phyloP scores from a whole-genome alignment of 306 rosid species.

The Lithocarpus polystachyus region DNA sequence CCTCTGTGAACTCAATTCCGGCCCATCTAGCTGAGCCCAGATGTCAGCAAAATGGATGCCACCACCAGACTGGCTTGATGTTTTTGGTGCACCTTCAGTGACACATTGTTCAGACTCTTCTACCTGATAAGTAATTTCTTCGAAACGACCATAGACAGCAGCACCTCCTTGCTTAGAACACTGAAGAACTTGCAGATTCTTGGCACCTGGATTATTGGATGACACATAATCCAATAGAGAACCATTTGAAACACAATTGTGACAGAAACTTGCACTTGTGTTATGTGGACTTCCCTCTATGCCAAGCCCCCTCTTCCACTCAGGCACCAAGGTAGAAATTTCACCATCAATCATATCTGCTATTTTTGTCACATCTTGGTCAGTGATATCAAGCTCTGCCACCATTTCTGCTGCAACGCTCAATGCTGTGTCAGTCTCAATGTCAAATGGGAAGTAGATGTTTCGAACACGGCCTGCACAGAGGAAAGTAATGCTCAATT shows the following conservation, averaged over 20 bases:
- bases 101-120: slow-evolving; percentile 54
- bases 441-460: slow-evolving; percentile 93
- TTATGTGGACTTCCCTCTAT: slow-evolving; percentile 46
- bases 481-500: slow-evolving; percentile 6
- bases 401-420: slow-evolving; percentile 93
- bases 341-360: slow-evolving; percentile 88
- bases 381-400: slow-evolving; percentile 78
- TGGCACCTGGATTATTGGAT: slow-evolving; percentile 40
- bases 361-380: slow-evolving; percentile 78
- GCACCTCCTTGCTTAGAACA: slow-evolving; percentile 76
- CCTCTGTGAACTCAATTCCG: slow-evolving; percentile 33
- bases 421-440: slow-evolving; percentile 72
- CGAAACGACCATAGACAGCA: slow-evolving; percentile 82
- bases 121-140: slow-evolving; percentile 90
- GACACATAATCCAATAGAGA: slow-evolving; percentile 51
- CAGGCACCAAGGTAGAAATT: slow-evolving; percentile 67
- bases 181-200: slow-evolving; percentile 69
- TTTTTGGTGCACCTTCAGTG: slow-evolving; percentile 34
- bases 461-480: slow-evolving; percentile 76
- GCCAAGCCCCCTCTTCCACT: slow-evolving; percentile 52
- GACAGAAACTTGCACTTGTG: slow-evolving; percentile 43
- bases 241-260: slow-evolving; percentile 52
- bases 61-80: slow-evolving; percentile 43
- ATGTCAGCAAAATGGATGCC: slow-evolving; percentile 64
- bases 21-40: slow-evolving; percentile 78